Percentiles rank a stretch among this genome's conserved stretches.
Conservation (phyloP, 306 rosid species). For the Sesbania bispinosa region DNA sequence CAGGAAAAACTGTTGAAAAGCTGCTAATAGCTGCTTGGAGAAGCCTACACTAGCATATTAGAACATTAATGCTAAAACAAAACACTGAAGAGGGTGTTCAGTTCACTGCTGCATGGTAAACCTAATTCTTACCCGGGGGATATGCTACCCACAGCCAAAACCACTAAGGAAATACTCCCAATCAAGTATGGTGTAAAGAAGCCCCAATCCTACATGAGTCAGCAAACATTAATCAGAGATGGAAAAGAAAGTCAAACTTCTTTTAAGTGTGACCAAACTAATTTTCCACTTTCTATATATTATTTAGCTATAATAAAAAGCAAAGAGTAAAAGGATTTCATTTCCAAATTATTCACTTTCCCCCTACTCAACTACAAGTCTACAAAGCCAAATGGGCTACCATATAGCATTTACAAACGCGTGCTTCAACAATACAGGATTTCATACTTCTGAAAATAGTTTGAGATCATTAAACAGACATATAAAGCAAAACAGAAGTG, state of each 20-base stretch:
- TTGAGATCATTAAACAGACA: constrained; percentile 12
- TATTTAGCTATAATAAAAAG: neutral
- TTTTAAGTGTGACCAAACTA: neutral
- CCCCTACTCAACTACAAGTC: neutral
- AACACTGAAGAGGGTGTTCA: constrained; percentile 8
- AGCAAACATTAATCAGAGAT: constrained; percentile 28
- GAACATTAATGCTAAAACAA: constrained; percentile 19
- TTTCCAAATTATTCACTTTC: neutral
- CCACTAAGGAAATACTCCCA: constrained; percentile 85
- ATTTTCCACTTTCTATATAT: neutral
- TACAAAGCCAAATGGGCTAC: neutral
- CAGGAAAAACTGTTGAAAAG: constrained; percentile 84
- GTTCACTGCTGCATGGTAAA: neutral
- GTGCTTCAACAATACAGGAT: neutral
- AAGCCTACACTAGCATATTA: constrained; percentile 57
- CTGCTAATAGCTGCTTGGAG: constrained; percentile 92
- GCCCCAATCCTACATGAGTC: constrained; percentile 79
- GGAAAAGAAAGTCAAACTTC: too few species aligned
- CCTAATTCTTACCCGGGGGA: constrained; percentile 73
- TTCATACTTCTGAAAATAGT: neutral
- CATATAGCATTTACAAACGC: neutral
- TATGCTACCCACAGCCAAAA: constrained; percentile 88
- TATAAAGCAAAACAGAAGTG: constrained; percentile 21
- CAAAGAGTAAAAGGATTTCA: neutral
- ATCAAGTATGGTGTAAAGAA: constrained; percentile 88